Evolutionary conservation across 176 grass and related monocot genomes (phyloP).

Genomic region (Raddia distichophylla): DNA sequence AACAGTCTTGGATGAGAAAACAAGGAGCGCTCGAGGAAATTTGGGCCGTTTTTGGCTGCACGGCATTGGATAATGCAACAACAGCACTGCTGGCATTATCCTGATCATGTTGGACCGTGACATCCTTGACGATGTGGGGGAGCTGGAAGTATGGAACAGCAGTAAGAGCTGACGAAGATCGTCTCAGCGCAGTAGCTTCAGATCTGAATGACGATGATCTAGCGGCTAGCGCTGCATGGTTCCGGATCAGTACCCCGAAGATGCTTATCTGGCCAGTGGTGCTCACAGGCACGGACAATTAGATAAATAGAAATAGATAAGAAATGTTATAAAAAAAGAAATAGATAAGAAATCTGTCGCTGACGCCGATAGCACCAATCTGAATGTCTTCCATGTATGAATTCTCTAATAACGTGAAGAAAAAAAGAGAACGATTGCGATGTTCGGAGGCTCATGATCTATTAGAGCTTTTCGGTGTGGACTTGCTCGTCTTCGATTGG

Average conservation of each 20-base stretch:
- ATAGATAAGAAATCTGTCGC: background rate
- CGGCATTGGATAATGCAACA: slow-evolving; percentile 5
- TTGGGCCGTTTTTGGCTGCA: background rate
- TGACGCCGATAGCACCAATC: background rate
- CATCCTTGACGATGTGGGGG: background rate
- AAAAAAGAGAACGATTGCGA: background rate
- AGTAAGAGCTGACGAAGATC: slow-evolving; percentile 9
- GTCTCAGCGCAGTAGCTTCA: slow-evolving; percentile 7
- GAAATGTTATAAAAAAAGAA: too few species aligned
- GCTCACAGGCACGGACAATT: background rate
- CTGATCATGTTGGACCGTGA: slow-evolving; percentile 14
- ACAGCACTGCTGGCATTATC: background rate
- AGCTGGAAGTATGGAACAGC: background rate
- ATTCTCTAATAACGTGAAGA: background rate
- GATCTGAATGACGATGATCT: slow-evolving; percentile 17
- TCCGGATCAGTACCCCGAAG: background rate
- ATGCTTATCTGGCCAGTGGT: slow-evolving; percentile 10
- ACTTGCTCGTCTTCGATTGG: background rate
- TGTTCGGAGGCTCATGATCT: background rate
- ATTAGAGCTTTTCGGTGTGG: background rate
- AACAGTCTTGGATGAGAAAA: background rate
- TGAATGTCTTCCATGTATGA: background rate
- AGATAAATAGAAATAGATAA: background rate
- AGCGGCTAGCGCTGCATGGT: background rate
- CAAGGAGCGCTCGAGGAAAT: background rate